A percentile compares a stretch with the other conserved stretches of the same genome.
These are phyloP conservation scores for Dichotomocladium elegans DNA, from an alignment of 371 early-diverging fungal species.

Conservation along the genomic window DNA sequence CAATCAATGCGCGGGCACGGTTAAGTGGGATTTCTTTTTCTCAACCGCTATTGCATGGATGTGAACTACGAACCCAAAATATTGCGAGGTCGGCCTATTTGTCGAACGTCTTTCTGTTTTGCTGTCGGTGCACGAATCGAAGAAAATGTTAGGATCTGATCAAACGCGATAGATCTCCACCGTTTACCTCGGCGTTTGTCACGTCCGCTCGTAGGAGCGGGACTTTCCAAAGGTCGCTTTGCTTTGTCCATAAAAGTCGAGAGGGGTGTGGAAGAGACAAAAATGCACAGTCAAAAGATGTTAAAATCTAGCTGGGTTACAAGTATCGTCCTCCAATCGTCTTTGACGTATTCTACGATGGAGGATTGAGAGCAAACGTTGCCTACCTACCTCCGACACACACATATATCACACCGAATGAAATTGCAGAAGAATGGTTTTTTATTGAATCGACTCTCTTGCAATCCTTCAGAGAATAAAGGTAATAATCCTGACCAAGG, in stretches of 20 bases:
- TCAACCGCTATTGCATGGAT: background rate
- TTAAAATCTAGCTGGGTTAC: too few species aligned
- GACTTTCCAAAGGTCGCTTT: background rate
- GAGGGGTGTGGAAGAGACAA: background rate
- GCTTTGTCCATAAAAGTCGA: background rate
- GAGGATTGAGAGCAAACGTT: too few species aligned
- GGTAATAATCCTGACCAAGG: too few species aligned
- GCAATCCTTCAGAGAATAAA: too few species aligned
- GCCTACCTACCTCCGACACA: too few species aligned
- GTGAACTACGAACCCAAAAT: background rate
- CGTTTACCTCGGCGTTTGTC: background rate
- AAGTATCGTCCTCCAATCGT: too few species aligned
- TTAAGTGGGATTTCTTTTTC: too few species aligned
- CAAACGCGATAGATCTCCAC: background rate
- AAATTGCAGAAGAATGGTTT: too few species aligned
- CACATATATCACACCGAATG: too few species aligned
- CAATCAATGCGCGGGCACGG: background rate
- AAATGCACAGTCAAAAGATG: too few species aligned
- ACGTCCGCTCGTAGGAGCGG: background rate
- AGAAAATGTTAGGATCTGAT: background rate
- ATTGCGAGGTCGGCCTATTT: background rate
- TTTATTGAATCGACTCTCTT: too few species aligned
- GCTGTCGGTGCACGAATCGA: background rate
- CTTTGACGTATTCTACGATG: too few species aligned
- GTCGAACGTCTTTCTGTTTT: background rate